Evolutionary conservation across 352 stramenopile species (phyloP).

Genomic region (Globisporangium spinosum): DNA sequence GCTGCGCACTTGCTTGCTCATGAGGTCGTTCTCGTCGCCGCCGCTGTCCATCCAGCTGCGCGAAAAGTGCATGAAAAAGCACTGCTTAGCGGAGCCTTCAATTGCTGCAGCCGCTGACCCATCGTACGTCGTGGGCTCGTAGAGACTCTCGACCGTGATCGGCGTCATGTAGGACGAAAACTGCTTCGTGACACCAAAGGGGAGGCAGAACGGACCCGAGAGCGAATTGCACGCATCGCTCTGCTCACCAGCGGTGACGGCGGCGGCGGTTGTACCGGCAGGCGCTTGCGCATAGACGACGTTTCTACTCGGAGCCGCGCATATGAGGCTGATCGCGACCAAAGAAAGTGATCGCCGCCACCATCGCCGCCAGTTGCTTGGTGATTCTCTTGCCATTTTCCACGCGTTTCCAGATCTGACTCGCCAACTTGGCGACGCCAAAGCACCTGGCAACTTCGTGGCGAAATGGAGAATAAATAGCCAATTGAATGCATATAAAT

Average conservation of each 20-base stretch:
- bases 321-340: neutral
- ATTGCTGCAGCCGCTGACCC: neutral
- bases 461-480: neutral
- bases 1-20: conserved; percentile 45
- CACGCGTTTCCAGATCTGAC: conserved; percentile 1
- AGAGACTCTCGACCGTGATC: conserved; percentile 32
- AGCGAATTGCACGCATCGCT: conserved; percentile 51
- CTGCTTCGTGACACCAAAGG: conserved; percentile 27
- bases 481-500: neutral
- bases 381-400: neutral
- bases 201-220: conserved; percentile 56
- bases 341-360: neutral
- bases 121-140: neutral
- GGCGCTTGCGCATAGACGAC: neutral
- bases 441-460: conserved; percentile 1
- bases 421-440: neutral
- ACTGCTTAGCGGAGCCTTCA: conserved; percentile 29
- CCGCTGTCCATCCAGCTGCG: conserved; percentile 69
- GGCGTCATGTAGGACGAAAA: conserved; percentile 63
- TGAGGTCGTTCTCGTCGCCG: conserved; percentile 56
- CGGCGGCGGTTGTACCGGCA: neutral
- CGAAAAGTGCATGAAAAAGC: conserved; percentile 66
- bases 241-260: conserved; percentile 3
- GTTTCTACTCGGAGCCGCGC: neutral
- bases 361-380: neutral